Evolutionary conservation across 768 basidiomycete species (phyloP), one percentile per base, ranked within the genome.

Genomic region (Suillus tomentosus): DNA sequence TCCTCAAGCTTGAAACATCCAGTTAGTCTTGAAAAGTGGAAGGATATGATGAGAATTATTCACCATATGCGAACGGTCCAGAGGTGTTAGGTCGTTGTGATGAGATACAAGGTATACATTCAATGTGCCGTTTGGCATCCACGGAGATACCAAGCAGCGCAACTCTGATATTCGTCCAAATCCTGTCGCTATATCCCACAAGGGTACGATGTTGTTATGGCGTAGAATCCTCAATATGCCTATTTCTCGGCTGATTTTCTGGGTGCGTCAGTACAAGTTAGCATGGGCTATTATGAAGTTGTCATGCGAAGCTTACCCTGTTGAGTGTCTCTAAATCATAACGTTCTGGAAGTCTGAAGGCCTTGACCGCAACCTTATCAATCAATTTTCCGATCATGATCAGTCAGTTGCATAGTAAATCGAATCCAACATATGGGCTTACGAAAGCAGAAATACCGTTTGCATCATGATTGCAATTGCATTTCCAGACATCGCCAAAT

Each of bases 401-500:
- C 50, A 51, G 24, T 15, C 24, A 8, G 24, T 51, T 15, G 24
- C 13, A 50, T 24, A 14, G 50, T 27, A 51, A 51, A 51, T 15
- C n/a, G 24, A 27, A 51, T 51, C 27, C 27, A 51, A 51, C 14
- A 51, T 3, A 45, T 45, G 8, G 27, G 17, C 50, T 51, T 8
- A 51, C 27, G 14, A 14, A 15, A 8, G 14, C 8, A 17, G 15
- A 17, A 15, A 51, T 27, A 9, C 50, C 24, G 27, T 27, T 27
- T 27, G 50, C 27, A 27, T 27, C 43, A 43, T 43, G 17, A 27
- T 27, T 27, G 13, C 19, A 51, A 17, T 27, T 27, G 13, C 50
- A 51, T 27, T 51, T 51, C 50, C 50, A 51, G 24, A 51, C 50
- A 51, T 51, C 50, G 7, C 50, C 50, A 27, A 27, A 51, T 51